Percentiles rank a stretch among this genome's conserved stretches.
Conservation (phyloP, 1,284 basidiomycete genomes). For the Cryptococcus sp. region DNA sequence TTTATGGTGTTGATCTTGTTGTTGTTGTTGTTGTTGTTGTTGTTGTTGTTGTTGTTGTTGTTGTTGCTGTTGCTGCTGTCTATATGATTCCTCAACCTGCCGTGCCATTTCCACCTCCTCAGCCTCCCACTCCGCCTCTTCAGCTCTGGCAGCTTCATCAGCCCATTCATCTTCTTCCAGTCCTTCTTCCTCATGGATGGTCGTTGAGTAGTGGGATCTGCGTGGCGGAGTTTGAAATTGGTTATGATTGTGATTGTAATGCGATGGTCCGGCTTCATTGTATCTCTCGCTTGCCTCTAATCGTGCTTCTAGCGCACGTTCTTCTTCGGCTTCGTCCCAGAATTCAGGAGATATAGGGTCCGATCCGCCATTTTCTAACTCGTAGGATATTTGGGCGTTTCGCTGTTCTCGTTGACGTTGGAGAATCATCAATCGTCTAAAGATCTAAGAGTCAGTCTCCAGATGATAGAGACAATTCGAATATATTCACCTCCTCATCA, state of each 20-base stretch:
- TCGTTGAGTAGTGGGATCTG: too few species aligned
- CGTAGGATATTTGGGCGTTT: slow-evolving; percentile 26
- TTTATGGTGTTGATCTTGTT: neutral
- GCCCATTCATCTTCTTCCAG: slow-evolving; percentile 28
- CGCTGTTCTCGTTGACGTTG: slow-evolving; percentile 32
- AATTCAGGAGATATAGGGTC: slow-evolving; percentile 35
- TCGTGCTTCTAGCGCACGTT: too few species aligned
- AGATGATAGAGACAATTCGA: neutral
- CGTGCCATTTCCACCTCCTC: slow-evolving; percentile 24
- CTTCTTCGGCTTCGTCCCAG: slow-evolving; percentile 34
- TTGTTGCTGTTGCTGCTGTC: neutral
- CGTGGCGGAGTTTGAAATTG: neutral
- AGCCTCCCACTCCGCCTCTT: slow-evolving; percentile 27
- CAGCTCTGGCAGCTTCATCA: slow-evolving; percentile 27
- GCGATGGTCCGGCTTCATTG: neutral
- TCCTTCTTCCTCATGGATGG: neutral
- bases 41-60: neutral
- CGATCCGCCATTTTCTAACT: slow-evolving; percentile 33
- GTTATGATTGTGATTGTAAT: neutral
- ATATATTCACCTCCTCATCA: slow-evolving; percentile 44
- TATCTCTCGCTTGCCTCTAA: neutral
- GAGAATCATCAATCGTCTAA: slow-evolving; percentile 36
- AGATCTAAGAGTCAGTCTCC: slow-evolving; percentile 25
- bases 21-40: neutral
- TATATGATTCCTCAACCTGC: slow-evolving; percentile 20